phyloP scores from a whole-genome alignment of 305 asterid species.

The Fraxinus sp. region DNA sequence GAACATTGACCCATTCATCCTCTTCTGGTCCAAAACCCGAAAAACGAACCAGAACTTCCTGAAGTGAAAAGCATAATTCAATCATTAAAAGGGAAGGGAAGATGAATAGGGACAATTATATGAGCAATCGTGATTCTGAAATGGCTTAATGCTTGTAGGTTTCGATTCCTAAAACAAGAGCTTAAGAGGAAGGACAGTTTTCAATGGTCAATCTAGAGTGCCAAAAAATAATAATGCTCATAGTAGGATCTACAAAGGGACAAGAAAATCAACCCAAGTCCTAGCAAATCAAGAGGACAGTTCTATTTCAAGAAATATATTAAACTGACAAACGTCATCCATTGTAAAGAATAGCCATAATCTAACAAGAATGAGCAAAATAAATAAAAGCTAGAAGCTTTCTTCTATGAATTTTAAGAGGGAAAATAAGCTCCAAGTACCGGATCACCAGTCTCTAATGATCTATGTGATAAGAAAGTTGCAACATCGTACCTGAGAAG shows the following conservation, averaged over 20 bases:
- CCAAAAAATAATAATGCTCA: neutral
- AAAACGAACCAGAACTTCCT: slow-evolving; percentile 94
- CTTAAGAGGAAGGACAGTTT: neutral
- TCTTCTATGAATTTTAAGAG: slow-evolving; percentile 16
- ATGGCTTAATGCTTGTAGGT: neutral
- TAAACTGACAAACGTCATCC: neutral
- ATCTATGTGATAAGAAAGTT: slow-evolving; percentile 67
- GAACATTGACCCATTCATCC: slow-evolving; percentile 93
- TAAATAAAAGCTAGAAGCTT: slow-evolving; percentile 21
- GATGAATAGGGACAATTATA: neutral
- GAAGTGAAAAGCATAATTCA: slow-evolving; percentile 30
- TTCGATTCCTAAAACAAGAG: neutral
- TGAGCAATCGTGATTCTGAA: neutral
- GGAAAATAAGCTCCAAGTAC: slow-evolving; percentile 45
- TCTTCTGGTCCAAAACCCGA: slow-evolving; percentile 93
- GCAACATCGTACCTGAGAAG: slow-evolving; percentile 85
- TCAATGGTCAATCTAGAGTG: neutral
- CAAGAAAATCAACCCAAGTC: neutral
- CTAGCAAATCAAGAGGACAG: neutral
- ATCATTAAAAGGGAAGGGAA: neutral
- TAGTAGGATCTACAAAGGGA: neutral
- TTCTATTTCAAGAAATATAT: neutral
- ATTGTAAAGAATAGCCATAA: neutral
- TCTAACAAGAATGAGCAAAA: neutral
- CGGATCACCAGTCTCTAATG: slow-evolving; percentile 77